These are phyloP conservation scores for Calonectria multiphialidica DNA, from an alignment of 2,329 filamentous ascomycete genomes.

Conservation along the genomic window DNA sequence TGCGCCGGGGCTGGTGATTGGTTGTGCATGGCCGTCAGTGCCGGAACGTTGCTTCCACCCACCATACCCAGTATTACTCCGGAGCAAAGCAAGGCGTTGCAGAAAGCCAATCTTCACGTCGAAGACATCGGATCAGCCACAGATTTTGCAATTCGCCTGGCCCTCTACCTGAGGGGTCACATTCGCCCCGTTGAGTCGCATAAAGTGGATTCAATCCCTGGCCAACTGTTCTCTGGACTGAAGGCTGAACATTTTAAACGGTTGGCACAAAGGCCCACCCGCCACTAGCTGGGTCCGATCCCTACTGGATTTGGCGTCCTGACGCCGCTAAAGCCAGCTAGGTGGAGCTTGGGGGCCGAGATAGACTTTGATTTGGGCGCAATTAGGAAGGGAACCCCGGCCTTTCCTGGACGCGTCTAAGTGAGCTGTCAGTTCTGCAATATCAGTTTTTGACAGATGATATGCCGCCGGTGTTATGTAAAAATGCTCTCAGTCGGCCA, in stretches of 20 bases:
- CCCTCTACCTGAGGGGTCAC: neutral
- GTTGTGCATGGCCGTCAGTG: neutral
- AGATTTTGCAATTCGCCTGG: neutral
- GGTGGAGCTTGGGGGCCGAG: neutral
- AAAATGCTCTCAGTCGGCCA: neutral
- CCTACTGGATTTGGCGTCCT: neutral
- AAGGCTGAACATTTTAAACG: neutral
- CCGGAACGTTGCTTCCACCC: neutral
- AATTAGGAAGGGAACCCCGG: neutral
- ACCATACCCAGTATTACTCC: neutral
- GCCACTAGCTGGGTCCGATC: neutral
- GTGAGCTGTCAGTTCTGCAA: neutral
- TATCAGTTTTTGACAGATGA: slow-evolving; percentile 10
- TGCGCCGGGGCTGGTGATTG: neutral
- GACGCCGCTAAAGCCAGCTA: neutral
- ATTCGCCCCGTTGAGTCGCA: neutral
- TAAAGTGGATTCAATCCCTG: neutral
- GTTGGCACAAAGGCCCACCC: neutral
- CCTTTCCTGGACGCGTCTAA: neutral
- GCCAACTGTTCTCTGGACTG: neutral
- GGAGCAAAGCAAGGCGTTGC: neutral
- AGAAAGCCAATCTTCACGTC: neutral
- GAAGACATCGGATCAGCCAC: neutral
- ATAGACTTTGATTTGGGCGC: neutral
- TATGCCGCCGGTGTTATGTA: neutral